phyloP scores from a whole-genome alignment of 441 rosid species.

The Manihot esculenta region DNA sequence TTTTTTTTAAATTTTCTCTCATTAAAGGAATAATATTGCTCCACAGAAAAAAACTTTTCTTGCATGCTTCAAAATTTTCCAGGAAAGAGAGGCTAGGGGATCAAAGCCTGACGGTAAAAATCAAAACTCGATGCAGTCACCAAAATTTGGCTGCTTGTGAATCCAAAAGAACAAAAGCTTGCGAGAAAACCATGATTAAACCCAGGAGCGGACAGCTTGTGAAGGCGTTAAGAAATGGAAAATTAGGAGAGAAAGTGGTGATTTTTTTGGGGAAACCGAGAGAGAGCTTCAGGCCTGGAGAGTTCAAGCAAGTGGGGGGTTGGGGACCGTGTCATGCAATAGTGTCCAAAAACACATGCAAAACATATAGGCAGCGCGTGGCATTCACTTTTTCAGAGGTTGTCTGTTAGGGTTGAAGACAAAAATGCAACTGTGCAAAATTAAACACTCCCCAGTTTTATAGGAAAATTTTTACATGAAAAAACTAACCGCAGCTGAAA shows the following conservation, averaged over 20 bases:
- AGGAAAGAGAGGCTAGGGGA: background rate
- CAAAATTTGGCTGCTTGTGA: background rate
- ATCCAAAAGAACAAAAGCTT: background rate
- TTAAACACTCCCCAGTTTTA: background rate
- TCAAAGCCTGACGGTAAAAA: too few species aligned
- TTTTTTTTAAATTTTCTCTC: too few species aligned
- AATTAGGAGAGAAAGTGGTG: background rate
- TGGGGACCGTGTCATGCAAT: slow-evolving; percentile 21
- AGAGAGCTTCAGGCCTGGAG: too few species aligned
- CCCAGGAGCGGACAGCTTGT: background rate
- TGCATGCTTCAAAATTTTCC: slow-evolving; percentile 1
- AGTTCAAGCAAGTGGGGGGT: background rate
- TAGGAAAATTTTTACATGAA: background rate
- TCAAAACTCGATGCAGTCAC: background rate
- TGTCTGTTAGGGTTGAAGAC: too few species aligned
- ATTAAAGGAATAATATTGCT: too few species aligned
- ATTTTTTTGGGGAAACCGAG: background rate
- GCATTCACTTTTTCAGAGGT: background rate
- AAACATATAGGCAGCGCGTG: slow-evolving; percentile 29
- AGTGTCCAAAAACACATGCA: slow-evolving; percentile 28
- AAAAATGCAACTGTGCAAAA: too few species aligned
- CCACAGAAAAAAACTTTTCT: background rate
- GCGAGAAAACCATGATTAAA: background rate
- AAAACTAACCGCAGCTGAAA: background rate
- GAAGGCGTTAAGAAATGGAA: background rate